Evolutionary conservation across 2,329 filamentous ascomycete genomes (phyloP), one percentile per base, ranked within the genome.

Genomic region (Paracorniculantispora psalliotae): DNA sequence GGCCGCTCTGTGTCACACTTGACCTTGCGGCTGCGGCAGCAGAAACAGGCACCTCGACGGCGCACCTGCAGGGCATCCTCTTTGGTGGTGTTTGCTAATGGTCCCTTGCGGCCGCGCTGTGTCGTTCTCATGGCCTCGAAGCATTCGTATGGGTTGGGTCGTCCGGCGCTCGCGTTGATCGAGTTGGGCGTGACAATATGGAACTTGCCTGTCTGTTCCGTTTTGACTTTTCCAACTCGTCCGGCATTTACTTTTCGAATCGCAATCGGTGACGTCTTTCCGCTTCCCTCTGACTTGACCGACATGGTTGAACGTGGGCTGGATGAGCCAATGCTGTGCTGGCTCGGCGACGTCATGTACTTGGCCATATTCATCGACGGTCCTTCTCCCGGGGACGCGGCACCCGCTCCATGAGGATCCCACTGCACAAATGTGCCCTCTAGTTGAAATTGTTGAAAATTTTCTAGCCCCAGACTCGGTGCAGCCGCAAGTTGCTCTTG

Each of bases 1-100:
- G 82, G 81, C 48, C 81, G 72, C 64, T 81, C 75, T 62, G 77
- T 77, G 67, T 83, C 80, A 62, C 82, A 84, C 67, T 79, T 81
- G 57, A 85, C 82, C 67, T 85, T 85, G 63, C 82, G 79, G 59
- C 78, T 79, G 65, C 82, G 81, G 65, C 82, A 85, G 70, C 80
- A 82, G 71, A 84, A 84, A 66, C 82, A 85, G 10, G 82, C 82
- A 6, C 82, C 81, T 4, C 75, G 68, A 33, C 81, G 75, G 17
- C 82, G 77, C 12, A 85, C 80, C 58, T 81, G 76, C 2, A 83
- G 72, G 1, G 82, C 82, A 48, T 75, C 79, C 67, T 82, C 75
- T 66, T 83, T 83, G 30, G 76, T 80, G n/a, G 79, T 77, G 49
- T 78, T 74, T 26, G 80, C 78, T 39, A 84, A 68, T 1, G 81